Evolutionary conservation across 192 early-diverging fungal species (phyloP), one percentile per base, ranked within the genome.

Genomic region (Backusella liffmaniae): DNA sequence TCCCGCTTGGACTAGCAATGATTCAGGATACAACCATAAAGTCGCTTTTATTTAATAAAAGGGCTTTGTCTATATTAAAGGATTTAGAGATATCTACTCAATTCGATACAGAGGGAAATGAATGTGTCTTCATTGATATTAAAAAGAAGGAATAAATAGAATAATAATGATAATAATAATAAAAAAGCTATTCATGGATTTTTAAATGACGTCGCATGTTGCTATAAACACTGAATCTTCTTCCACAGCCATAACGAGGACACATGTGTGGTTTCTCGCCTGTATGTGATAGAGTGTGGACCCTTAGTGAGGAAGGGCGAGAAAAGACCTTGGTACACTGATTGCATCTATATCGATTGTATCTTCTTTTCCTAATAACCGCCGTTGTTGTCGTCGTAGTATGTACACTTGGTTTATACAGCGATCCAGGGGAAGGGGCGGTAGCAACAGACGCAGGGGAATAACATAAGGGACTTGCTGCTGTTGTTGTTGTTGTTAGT

Each of bases 241-340:
- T 86, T 5, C 84, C 85, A 77, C 93, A 94, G 4, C 90, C 87
- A 32, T 84, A 85, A 66, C 86, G 85, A 0, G 76, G 74, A 67
- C 93, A 94, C 23, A 86, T 81, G 79, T 90, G 88, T 1, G 93
- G 93, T 59, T 91, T 91, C 74, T 94, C 92, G 1, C 92, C 92
- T 5, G 93, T 94, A 56, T 94, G 93, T 0, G 92, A 91, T 73
- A 88, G 87, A 21, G 88, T 90, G 73, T 93, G 93, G 30, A 91
- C 91, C 2, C 86, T 79, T 3, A 93, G 73, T 0, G 91, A 90
- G 7, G 89, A 91, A 0, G 93, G 93, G 30, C 93, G 86, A 3
- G 91, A 86, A 62, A 94, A 94, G 16, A 72, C 70, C 56, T 93
- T 94, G 29, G 76, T 46, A 67, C 93, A 94, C 30, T 81, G 82